Conservation (phyloP, 2,329 filamentous ascomycete species). For the Fusarium gaditjirri region DNA sequence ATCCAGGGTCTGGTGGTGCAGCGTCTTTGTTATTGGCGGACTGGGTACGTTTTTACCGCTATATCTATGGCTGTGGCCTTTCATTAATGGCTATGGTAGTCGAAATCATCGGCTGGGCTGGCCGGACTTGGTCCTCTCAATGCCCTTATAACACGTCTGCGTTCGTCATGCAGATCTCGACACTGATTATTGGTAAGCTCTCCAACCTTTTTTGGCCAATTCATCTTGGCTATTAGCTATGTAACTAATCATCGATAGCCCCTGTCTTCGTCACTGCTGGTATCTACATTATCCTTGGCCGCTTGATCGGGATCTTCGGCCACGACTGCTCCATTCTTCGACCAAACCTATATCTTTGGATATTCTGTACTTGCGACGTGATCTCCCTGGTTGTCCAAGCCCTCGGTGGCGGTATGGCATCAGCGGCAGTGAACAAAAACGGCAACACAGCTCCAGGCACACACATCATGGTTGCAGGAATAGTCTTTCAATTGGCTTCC, state of each 20-base stretch:
- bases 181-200: neutral
- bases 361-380: neutral
- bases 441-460: neutral
- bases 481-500: neutral
- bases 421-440: neutral
- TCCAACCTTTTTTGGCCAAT: rapidly evolving
- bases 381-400: neutral
- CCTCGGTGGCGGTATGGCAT: neutral
- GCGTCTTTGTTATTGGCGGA: neutral
- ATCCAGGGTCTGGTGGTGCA: neutral
- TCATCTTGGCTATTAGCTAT: rapidly evolving
- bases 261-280: neutral
- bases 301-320: neutral
- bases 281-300: neutral
- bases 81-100: neutral
- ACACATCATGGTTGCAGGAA: neutral
- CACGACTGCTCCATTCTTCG: neutral
- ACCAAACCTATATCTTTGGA: neutral
- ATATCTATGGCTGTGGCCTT: rapidly evolving
- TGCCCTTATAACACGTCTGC: neutral
- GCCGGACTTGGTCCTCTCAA: neutral
- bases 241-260: neutral
- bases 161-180: neutral
- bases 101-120: neutral
- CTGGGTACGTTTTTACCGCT: neutral